Percentiles rank a stretch among this genome's conserved stretches.
Evolutionary conservation across 352 stramenopile genomes (phyloP).

Genomic region (Globisporangium nagaii): DNA sequence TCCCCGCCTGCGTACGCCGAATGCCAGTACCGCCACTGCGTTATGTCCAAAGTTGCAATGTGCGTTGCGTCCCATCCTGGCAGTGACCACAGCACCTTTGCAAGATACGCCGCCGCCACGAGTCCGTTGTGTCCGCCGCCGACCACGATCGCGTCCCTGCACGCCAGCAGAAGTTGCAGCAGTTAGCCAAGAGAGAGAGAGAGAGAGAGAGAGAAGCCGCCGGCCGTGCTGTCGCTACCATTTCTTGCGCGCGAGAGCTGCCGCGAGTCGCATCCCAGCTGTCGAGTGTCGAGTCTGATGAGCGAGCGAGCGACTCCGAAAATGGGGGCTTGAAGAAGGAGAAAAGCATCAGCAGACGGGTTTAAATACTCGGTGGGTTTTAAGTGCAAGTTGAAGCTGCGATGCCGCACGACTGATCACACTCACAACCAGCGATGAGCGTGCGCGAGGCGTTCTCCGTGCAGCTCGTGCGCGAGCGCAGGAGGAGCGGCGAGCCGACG

Average conservation of each 20-base stretch:
- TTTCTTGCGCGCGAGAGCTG: conserved; percentile 28
- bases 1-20: conserved; percentile 39
- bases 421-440: too few species aligned
- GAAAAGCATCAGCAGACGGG: too few species aligned
- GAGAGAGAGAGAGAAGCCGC: not conserved
- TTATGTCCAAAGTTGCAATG: not conserved
- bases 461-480: conserved; percentile 24
- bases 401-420: not conserved
- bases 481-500: not conserved
- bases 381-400: conserved; percentile 2
- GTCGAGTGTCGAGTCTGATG: not conserved
- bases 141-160: conserved; percentile 84
- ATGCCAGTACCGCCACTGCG: not conserved
- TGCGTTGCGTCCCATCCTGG: too few species aligned
- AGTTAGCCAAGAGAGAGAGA: not conserved
- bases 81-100: conserved; percentile 60
- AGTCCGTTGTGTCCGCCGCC: conserved; percentile 89
- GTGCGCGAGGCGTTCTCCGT: conserved; percentile 19
- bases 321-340: too few species aligned
- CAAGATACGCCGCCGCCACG: conserved; percentile 84
- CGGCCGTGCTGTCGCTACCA: conserved; percentile 16
- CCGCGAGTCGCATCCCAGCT: conserved; percentile 16
- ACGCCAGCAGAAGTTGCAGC: not conserved
- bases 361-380: too few species aligned
- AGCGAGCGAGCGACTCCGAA: too few species aligned